These are phyloP conservation scores for Apiotrichum gamsii DNA, from an alignment of 1,284 basidiomycete species.

Conservation along the genomic window DNA sequence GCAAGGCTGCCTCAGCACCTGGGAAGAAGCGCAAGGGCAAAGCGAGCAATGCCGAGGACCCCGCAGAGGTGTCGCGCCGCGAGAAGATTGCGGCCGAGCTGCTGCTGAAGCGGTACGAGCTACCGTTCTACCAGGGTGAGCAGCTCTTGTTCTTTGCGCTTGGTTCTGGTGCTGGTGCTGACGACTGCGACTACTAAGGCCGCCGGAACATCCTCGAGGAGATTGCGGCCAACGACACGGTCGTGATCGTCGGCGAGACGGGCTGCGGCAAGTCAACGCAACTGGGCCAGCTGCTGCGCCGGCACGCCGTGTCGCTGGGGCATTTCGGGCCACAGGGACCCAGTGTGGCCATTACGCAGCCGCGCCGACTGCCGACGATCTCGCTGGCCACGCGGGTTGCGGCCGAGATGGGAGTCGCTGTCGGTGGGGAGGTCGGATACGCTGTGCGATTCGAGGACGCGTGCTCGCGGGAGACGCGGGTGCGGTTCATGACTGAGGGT, in stretches of 20 bases:
- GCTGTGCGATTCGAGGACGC: conserved; percentile 92
- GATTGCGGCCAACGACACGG: conserved; percentile 74
- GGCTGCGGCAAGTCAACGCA: conserved; percentile 98
- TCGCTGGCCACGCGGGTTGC: conserved; percentile 86
- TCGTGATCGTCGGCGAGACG: conserved; percentile 89
- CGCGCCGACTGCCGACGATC: conserved; percentile 86
- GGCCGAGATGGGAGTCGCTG: conserved; percentile 63
- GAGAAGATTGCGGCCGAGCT: conserved; percentile 44
- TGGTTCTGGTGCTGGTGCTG: not conserved
- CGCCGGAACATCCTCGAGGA: conserved; percentile 67
- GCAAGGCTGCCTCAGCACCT: no score
- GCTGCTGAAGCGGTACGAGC: conserved; percentile 58
- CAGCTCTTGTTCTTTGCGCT: conserved; percentile 4
- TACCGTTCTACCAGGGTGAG: conserved; percentile 72
- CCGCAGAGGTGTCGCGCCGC: conserved; percentile 5
- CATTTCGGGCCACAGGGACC: conserved; percentile 50
- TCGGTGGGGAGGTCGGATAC: conserved; percentile 81
- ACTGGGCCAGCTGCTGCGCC: conserved; percentile 81
- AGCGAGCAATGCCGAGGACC: conserved; percentile 9
- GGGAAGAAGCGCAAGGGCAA: conserved; percentile 3
- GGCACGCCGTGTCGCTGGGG: conserved; percentile 27
- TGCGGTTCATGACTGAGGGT: conserved; percentile 95
- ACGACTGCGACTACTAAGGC: no score
- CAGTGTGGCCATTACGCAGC: conserved; percentile 83
- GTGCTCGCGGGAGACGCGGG: conserved; percentile 58